Percentiles rank a stretch among this genome's conserved stretches.
These are phyloP conservation scores for Fusarium caatingaense DNA, from an alignment of 2,329 filamentous ascomycete species.

Conservation along the genomic window DNA sequence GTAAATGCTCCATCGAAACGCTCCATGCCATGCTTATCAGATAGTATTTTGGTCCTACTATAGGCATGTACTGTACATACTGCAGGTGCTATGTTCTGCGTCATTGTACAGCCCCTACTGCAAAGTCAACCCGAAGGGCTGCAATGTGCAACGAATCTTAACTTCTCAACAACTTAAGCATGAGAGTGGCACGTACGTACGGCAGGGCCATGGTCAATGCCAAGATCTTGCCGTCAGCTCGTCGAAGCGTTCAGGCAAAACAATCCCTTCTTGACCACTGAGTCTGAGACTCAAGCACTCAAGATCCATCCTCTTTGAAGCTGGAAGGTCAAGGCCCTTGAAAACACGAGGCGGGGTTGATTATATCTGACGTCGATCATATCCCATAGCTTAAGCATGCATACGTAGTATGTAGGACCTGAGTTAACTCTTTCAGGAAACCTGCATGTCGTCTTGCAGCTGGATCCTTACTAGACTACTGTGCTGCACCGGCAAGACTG, in stretches of 20 bases:
- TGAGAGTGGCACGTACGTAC: neutral
- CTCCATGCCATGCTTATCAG: neutral
- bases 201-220: neutral
- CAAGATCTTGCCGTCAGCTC: neutral
- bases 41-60: neutral
- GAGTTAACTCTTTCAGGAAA: slow-evolving; percentile 19
- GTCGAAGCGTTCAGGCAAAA: neutral
- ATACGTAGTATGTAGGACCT: slow-evolving; percentile 25
- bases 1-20: neutral
- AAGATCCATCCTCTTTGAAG: neutral
- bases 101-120: neutral
- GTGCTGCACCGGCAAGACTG: neutral
- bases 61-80: neutral
- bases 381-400: neutral
- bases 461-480: neutral
- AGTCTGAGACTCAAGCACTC: neutral
- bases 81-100: neutral
- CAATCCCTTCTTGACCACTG: neutral
- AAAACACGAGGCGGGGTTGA: neutral
- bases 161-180: neutral
- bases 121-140: neutral
- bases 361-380: neutral
- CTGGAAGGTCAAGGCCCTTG: neutral
- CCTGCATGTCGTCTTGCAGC: neutral
- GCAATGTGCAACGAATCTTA: neutral